phyloP scores from a whole-genome alignment of 2,329 filamentous ascomycete genomes.

The Fusarium concolor region DNA sequence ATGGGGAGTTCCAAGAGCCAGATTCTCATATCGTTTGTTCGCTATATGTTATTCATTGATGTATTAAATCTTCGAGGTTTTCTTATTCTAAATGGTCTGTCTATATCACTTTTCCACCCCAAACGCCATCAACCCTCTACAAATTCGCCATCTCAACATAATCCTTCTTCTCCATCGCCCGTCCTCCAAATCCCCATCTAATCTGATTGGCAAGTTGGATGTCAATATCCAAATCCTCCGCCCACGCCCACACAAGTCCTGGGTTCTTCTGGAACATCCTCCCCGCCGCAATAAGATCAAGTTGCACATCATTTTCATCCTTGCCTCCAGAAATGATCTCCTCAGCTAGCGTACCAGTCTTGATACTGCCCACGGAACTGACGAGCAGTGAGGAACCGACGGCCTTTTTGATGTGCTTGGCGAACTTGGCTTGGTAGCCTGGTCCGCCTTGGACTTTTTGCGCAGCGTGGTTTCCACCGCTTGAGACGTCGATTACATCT shows the following conservation, averaged over 20 bases:
- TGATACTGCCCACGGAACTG: conserved; percentile 63
- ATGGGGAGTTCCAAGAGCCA: neutral
- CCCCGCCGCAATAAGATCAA: conserved; percentile 64
- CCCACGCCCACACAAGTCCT: conserved; percentile 65
- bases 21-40: neutral
- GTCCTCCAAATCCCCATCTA: conserved; percentile 64
- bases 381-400: conserved; percentile 69
- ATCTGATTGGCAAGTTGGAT: conserved; percentile 65
- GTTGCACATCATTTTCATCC: conserved; percentile 51
- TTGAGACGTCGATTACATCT: conserved; percentile 79
- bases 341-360: conserved; percentile 58
- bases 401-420: conserved; percentile 76
- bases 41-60: no score
- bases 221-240: conserved; percentile 62
- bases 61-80: no score
- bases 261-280: conserved; percentile 70
- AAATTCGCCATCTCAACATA: conserved; percentile 19
- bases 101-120: neutral
- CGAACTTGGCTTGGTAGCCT: conserved; percentile 78
- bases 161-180: conserved; percentile 41
- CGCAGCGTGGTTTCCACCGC: conserved; percentile 70
- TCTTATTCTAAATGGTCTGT: no score
- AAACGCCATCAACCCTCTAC: neutral
- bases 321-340: conserved; percentile 56
- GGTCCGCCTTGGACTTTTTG: conserved; percentile 70